Evolutionary conservation across 768 basidiomycete species (phyloP).

Genomic region (Coprinopsis marcescibilis): DNA sequence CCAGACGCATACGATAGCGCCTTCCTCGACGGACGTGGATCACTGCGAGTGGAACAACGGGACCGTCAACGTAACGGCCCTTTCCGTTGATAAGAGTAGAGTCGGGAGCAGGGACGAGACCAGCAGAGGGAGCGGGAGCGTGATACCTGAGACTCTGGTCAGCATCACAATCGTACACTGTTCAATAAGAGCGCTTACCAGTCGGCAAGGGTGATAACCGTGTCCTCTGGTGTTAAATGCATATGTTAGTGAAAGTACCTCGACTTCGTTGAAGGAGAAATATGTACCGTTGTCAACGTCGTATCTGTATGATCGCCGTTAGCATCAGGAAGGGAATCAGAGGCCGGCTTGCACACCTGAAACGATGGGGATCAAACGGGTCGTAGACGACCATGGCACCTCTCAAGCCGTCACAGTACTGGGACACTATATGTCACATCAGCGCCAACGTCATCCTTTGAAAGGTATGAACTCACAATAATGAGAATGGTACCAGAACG

Average conservation of each 20-base stretch:
- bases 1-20: constrained; percentile 25
- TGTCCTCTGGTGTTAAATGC: constrained; percentile 30
- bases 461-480: constrained; percentile 2
- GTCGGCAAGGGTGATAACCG: constrained; percentile 35
- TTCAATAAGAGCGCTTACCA: constrained; percentile 23
- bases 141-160: constrained; percentile 27
- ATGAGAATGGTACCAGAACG: constrained; percentile 35
- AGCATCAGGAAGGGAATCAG: constrained; percentile 6
- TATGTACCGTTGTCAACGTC: constrained; percentile 34
- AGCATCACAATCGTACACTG: neutral
- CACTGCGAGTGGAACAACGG: constrained; percentile 24
- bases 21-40: constrained; percentile 26
- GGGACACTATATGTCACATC: constrained; percentile 21
- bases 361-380: constrained; percentile 17
- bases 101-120: constrained; percentile 19
- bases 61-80: constrained; percentile 32
- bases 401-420: constrained; percentile 44
- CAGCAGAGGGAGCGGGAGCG: constrained; percentile 15
- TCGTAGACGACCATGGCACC: constrained; percentile 34
- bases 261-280: constrained; percentile 6
- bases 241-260: too few relatives aligned
- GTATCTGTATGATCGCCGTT: constrained; percentile 15
- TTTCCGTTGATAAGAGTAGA: constrained; percentile 32
- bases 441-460: neutral
- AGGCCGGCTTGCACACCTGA: constrained; percentile 9